A percentile compares a stretch with the other conserved stretches of the same genome.
These are phyloP conservation scores for Wallacemonas sp. DNA, from an alignment of 208 protist species.

Conservation along the genomic window DNA sequence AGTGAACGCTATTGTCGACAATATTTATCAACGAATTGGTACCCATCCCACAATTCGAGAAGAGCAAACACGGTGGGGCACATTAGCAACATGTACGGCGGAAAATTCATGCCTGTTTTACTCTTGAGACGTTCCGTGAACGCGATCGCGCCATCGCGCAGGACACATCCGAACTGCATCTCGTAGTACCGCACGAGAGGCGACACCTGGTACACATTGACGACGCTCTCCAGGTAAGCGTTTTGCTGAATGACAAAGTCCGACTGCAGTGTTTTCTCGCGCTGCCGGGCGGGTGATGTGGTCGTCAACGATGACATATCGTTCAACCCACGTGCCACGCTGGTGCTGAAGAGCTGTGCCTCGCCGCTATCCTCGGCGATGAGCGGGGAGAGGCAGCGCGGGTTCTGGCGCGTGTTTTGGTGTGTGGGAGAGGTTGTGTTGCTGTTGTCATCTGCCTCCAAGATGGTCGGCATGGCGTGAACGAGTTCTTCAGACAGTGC, in stretches of 20 bases:
- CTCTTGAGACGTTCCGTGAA: constrained; percentile 44
- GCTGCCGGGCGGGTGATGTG: background rate
- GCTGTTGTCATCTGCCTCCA: constrained; percentile 3
- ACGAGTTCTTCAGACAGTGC: background rate
- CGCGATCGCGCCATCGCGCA: constrained; percentile 53
- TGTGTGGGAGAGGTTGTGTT: background rate
- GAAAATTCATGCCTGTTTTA: constrained; percentile 59
- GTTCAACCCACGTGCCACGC: background rate
- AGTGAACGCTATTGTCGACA: constrained; percentile 6
- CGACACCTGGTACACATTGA: constrained; percentile 74
- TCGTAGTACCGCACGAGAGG: constrained; percentile 68
- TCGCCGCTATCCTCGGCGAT: background rate
- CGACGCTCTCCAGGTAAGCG: constrained; percentile 27
- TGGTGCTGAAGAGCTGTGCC: constrained; percentile 10
- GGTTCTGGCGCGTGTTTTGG: background rate
- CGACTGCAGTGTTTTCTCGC: background rate
- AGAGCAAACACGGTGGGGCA: constrained; percentile 73
- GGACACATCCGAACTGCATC: constrained; percentile 65
- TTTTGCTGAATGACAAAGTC: constrained; percentile 39
- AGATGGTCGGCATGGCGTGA: constrained; percentile 4
- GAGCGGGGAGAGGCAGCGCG: background rate
- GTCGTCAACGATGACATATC: background rate
- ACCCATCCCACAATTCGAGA: constrained; percentile 78
- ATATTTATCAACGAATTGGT: constrained; percentile 59
- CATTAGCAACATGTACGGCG: constrained; percentile 66